Base-by-base conservation (phyloP, 2,329 filamentous ascomycete species). In the Bisporella sp. region DNA sequence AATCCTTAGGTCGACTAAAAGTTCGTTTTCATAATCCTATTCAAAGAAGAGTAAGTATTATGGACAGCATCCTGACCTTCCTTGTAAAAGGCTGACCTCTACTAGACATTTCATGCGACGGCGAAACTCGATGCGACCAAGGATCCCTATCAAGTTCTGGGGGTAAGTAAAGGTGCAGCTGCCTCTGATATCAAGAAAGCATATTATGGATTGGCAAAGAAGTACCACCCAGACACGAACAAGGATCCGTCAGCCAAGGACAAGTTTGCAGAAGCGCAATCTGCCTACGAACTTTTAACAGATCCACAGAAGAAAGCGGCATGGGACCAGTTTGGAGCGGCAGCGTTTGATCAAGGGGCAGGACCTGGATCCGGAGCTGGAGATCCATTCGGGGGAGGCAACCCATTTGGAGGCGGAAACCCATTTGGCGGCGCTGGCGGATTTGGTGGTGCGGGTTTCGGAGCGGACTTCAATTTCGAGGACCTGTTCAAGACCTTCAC, bases 141-240 rank as follows among this genome's bases (percentile, higher is more conserved):
- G 66, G 87, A 99, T 63, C 93, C 93, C 1, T 99, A 99, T 69
- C 80, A 82, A 57, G 79, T 87, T 4, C 82, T 99, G 31, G 93
- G 93, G 11, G 89, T 99, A 31, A 75, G 75, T 62, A 95, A 92
- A 68, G 78, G 71, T 55, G 89, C 93, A n/a, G 84, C 88, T 1
- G 73, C 89, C 3, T 75, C 82, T 53, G 92, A 97, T 35, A 97
- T 99, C 67, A 99, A 99, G 68, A 97, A 96, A 69, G 91, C 93
- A 3, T 99, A 99, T 74, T 99, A 99, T 67, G 89, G 91, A 46
- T 76, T 97, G 52, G 93, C 93, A 21, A 99, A 99, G 71, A 99
- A 97, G 66, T 99, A 82, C 67, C 93, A 99, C 64, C 93, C 93
- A 6, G 93, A 99, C 67, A 97, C 93, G 35, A 99, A 97, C 76